Base-by-base conservation (phyloP, 257 asterid genomes). In the Galeopsis tetrahit region DNA sequence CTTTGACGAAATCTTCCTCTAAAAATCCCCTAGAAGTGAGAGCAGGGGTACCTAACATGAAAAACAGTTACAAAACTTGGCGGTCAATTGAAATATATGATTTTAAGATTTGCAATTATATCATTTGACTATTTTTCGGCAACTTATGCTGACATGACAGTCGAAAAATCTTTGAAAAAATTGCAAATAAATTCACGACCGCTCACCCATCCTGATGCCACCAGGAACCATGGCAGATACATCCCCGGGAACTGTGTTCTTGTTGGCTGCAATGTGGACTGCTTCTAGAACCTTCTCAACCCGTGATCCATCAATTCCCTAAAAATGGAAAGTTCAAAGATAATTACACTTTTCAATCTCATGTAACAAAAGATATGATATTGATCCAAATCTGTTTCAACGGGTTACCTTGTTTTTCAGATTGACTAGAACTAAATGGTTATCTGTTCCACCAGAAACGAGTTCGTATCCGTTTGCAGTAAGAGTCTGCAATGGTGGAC, bases 191-290 rank as follows among this genome's bases (percentile, higher is more conserved):
- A 21, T 21, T 21, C 28, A 21, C 28, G 28, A 21, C 28, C 28
- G 28, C 28, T 21, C 28, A 91, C 95, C 96, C 96, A 91, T 91
- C 68, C 97, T 82, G 85, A 91, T 91, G 85, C 97, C 97, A 71
- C 96, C 97, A 35, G 96, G 97, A 81, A 91, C 96, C 95, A 91
- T 91, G 74, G 97, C 97, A 31, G 96, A 89, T 42, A 91, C 96
- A 74, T 91, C 97, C 56, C 96, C 97, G 17, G 97, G 96, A 79
- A 91, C 97, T 1, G 97, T 91, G 75, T 91, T 91, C 82, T 91
- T 91, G 84, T 91, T 91, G 3, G 97, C 90, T 14, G 97, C 97
- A 39, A 91, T 87, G 71, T 91, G 97, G 76, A 91, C 97, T 28
- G 91, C 64, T 81, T 91, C 97, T 81, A 91, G 70, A 75, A 91